Evolutionary conservation across 108 stramenopile genomes (phyloP), one percentile per base, ranked within the genome.

Genomic region (Aurantiochytrium sp.): DNA sequence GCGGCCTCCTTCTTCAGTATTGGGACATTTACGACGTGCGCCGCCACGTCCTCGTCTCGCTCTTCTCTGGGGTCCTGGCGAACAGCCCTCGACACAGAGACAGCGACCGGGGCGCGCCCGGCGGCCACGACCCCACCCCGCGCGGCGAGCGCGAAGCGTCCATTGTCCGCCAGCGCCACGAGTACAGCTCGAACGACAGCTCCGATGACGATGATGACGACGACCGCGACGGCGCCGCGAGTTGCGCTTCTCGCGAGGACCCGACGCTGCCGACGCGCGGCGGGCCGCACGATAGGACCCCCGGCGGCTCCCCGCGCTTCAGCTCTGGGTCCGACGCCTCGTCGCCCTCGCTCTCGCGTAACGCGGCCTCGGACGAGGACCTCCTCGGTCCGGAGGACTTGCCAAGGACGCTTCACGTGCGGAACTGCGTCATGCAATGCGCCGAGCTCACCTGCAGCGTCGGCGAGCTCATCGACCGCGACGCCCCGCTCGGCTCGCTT

Each of bases 51-150:
- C 59, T 65, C 59, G 59, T 65, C 59, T 65, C 59, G 59, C 34
- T 65, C 27, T 65, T 65, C 19, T 65, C 59, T 65, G 59, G 59
- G 59, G 59, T 65, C 59, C 24, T 65, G 59, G 59, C 59, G 59
- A 65, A 65, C 59, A 65, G 59, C 59, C 59, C 59, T 65, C 59
- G 59, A 65, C 59, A 65, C 59, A 65, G 59, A 65, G 59, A 65
- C 21, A 54, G 53, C 53, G 53, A 54, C 21, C 12, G 53, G 17
- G 17, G 12, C 53, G 12, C 53, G 12, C 53, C 53, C 21, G 21
- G 21, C 53, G 21, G 17, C 12, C n/a, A n/a, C n/a, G n/a, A n/a
- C n/a, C n/a, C n/a, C n/a, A n/a, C n/a, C n/a, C n/a, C n/a, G n/a
- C n/a, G n/a, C n/a, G n/a, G n/a, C n/a, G n/a, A n/a, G n/a, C n/a